Conservation (phyloP, 1,284 basidiomycete genomes). For the Fistulina hepatica region DNA sequence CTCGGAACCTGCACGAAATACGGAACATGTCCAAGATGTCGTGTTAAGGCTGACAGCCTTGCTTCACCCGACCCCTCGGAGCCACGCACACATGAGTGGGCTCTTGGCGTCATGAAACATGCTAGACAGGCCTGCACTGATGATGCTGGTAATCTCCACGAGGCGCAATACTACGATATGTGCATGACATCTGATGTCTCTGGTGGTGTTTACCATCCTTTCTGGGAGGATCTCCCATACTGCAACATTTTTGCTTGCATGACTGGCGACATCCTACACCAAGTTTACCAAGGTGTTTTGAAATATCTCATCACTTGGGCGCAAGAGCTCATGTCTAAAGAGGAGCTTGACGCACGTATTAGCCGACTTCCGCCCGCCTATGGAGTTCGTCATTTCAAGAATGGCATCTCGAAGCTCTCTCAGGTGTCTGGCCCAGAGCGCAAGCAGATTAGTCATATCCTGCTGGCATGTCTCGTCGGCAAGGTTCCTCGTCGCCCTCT, state of each 20-base stretch:
- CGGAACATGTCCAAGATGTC: no score
- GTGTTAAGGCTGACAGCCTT: no score
- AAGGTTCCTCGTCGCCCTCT: no score
- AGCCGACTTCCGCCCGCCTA: conserved; percentile 17
- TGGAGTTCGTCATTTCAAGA: conserved; percentile 21
- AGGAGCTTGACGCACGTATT: conserved; percentile 22
- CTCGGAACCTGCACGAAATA: conserved; percentile 6
- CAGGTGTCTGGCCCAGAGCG: conserved; percentile 21
- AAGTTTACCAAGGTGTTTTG: conserved; percentile 26
- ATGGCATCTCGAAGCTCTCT: conserved; percentile 19
- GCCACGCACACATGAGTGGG: no score
- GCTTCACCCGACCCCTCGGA: no score
- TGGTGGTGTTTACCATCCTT: conserved; percentile 24
- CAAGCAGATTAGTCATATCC: conserved; percentile 23
- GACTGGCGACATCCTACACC: conserved; percentile 33
- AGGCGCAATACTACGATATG: no score
- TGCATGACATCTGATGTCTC: no score
- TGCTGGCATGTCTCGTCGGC: no score
- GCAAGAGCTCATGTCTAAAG: conserved; percentile 9
- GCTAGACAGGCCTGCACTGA: no score
- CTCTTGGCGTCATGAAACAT: no score
- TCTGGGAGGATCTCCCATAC: conserved; percentile 28
- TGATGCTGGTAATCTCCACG: no score
- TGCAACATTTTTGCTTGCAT: conserved; percentile 26
- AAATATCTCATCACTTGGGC: conserved; percentile 22